A percentile compares a stretch with the other conserved stretches of the same genome.
Conservation (phyloP, 306 rosid species). For the Clitoria ternatea region DNA sequence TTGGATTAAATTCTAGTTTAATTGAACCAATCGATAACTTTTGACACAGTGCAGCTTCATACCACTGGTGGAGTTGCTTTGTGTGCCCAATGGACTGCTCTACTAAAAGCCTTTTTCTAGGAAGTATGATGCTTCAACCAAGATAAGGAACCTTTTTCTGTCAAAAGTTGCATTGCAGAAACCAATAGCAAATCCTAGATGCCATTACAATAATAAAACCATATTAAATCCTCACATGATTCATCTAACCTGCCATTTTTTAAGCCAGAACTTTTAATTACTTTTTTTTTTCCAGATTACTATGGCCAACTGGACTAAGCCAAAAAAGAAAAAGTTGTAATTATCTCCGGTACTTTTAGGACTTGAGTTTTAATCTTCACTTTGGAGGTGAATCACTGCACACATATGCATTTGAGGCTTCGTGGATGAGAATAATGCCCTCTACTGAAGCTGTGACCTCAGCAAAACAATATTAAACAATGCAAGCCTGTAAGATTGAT, state of each 20-base stretch:
- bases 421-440: slow-evolving; percentile 8
- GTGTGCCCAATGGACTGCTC: slow-evolving; percentile 31
- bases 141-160: slow-evolving; percentile 51
- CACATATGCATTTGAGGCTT: slow-evolving; percentile 11
- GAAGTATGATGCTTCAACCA: slow-evolving; percentile 26
- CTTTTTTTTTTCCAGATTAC: neutral
- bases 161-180: slow-evolving; percentile 39
- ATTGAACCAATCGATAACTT: slow-evolving; percentile 32
- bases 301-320: slow-evolving; percentile 10
- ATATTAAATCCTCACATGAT: slow-evolving; percentile 16
- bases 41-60: slow-evolving; percentile 37
- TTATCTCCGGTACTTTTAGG: slow-evolving; percentile 6
- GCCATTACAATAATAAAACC: slow-evolving; percentile 16
- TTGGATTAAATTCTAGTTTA: slow-evolving; percentile 29
- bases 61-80: slow-evolving; percentile 39
- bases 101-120: slow-evolving; percentile 34
- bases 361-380: slow-evolving; percentile 8
- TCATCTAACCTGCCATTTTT: slow-evolving; percentile 13
- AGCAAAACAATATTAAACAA: slow-evolving; percentile 24
- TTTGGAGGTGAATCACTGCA: slow-evolving; percentile 18
- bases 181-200: slow-evolving; percentile 25
- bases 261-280: slow-evolving; percentile 10
- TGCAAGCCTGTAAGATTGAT: neutral
- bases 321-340: neutral
- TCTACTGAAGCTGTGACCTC: slow-evolving; percentile 28